Percentiles rank a stretch among this genome's conserved stretches.
These are phyloP conservation scores for Alternaria arborescens DNA, from an alignment of 2,329 filamentous ascomycete species.

Conservation along the genomic window DNA sequence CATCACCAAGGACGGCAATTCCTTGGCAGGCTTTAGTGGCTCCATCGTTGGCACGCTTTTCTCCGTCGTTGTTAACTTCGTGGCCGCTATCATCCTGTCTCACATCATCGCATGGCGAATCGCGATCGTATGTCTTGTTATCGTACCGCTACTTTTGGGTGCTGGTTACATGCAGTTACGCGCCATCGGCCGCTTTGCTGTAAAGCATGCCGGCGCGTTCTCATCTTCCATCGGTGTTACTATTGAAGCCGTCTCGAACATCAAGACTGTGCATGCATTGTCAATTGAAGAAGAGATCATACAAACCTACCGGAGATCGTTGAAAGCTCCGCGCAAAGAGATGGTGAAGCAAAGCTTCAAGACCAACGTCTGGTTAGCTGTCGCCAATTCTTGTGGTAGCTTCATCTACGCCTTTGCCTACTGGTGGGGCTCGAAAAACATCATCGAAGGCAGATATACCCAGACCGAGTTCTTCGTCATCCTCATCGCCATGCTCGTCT, in stretches of 20 bases:
- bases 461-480: constrained; percentile 79
- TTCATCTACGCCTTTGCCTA: constrained; percentile 79
- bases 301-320: constrained; percentile 55
- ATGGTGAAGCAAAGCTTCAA: constrained; percentile 59
- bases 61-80: constrained; percentile 72
- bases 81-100: constrained; percentile 72
- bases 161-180: constrained; percentile 74
- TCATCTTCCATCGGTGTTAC: constrained; percentile 61
- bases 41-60: constrained; percentile 75
- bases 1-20: constrained; percentile 74
- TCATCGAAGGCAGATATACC: constrained; percentile 70
- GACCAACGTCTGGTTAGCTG: constrained; percentile 68
- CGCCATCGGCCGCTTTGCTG: constrained; percentile 67
- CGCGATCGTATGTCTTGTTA: constrained; percentile 73
- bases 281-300: constrained; percentile 62
- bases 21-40: constrained; percentile 73
- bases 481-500: constrained; percentile 74
- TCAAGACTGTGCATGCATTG: constrained; percentile 61
- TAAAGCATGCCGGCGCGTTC: constrained; percentile 61
- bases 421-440: constrained; percentile 80
- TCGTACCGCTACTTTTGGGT: constrained; percentile 73
- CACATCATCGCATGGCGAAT: constrained; percentile 80
- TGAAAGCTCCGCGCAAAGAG: constrained; percentile 59
- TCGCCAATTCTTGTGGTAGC: constrained; percentile 69
- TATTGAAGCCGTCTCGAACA: constrained; percentile 61